Conservation (phyloP, 176 grass and related monocot species). For the Pontederia paniculata region DNA sequence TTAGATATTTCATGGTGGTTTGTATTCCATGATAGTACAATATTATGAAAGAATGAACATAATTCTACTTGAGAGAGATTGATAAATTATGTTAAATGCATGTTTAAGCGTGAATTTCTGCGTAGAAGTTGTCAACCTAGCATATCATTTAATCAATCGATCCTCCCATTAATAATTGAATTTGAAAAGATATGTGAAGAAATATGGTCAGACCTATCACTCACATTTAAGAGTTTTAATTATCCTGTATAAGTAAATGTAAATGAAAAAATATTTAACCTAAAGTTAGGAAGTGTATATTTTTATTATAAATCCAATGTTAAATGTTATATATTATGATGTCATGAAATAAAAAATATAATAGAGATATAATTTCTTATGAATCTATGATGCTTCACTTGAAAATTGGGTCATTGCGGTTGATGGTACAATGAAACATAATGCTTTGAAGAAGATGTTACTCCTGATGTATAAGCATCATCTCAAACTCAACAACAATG, state of each 20-base stretch:
- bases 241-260: conserved; percentile 9
- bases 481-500: too few species aligned
- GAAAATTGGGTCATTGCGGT: too few species aligned
- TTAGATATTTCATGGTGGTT: background rate
- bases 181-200: conserved; percentile 7
- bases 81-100: conserved; percentile 18
- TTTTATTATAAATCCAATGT: background rate
- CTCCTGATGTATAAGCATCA: too few species aligned
- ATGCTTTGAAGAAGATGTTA: too few species aligned
- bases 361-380: too few species aligned
- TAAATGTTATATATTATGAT: background rate
- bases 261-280: background rate
- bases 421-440: too few species aligned
- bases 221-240: conserved; percentile 6
- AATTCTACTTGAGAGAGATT: conserved; percentile 11
- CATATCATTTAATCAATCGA: background rate
- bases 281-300: background rate
- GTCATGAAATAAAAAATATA: too few species aligned
- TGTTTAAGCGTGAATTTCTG: conserved; percentile 1
- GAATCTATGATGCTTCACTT: too few species aligned
- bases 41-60: conserved; percentile 20
- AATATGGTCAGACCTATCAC: conserved; percentile 14
- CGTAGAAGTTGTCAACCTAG: background rate
- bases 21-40: conserved; percentile 2
- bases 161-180: conserved; percentile 2